Conservation (phyloP, 345 rosid genomes). For the Rhodomyrtus tomentosa region DNA sequence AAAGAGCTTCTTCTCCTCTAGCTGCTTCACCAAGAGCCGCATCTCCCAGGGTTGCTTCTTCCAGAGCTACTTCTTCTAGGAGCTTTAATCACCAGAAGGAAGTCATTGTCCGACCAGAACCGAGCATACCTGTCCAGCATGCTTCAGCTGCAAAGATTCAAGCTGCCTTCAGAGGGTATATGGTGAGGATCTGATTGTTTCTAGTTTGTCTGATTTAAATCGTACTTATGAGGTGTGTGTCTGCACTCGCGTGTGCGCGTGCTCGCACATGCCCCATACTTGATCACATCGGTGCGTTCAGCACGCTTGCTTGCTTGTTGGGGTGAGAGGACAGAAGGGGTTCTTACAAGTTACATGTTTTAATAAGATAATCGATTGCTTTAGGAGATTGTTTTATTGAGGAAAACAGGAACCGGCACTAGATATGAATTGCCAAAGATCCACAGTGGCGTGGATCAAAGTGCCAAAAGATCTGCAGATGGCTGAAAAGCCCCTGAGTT, state of each 20-base stretch:
- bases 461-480: not conserved
- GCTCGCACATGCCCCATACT: not conserved
- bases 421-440: not conserved
- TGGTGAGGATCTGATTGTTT: constrained; percentile 38
- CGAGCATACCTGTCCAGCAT: constrained; percentile 39
- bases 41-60: constrained; percentile 47
- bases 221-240: not conserved
- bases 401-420: not conserved
- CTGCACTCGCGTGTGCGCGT: not conserved
- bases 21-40: constrained; percentile 35
- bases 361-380: not conserved
- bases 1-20: constrained; percentile 14
- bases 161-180: constrained; percentile 78
- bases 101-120: constrained; percentile 49
- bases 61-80: constrained; percentile 38
- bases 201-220: not conserved
- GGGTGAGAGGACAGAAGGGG: not conserved
- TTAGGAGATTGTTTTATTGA: not conserved
- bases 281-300: not conserved
- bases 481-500: not conserved
- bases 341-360: not conserved
- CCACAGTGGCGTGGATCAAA: not conserved
- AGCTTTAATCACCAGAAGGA: constrained; percentile 29
- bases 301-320: not conserved
- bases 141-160: constrained; percentile 78